Evolutionary conservation across 495 filamentous ascomycete genomes (phyloP), one percentile per base, ranked within the genome.

Genomic region (Barbatosphaeria neglecta): DNA sequence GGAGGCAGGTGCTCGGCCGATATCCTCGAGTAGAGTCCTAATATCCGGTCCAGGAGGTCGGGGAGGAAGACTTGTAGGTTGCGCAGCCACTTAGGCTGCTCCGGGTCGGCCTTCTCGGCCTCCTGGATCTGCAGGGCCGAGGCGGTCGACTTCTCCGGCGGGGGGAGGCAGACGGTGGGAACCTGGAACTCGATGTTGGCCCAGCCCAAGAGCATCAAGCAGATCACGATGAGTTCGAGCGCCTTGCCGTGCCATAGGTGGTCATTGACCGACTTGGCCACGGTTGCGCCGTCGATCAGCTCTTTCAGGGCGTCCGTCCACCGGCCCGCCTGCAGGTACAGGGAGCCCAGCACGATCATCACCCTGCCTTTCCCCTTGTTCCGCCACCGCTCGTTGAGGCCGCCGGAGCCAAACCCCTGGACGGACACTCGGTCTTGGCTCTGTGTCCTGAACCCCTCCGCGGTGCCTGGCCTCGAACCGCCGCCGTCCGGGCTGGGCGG

Each of bases 211-310:
- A 97, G 79, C 23, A 97, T 53, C 49, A 96, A 73, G 58, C 81
- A 83, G 40, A 95, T 75, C 13, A 89, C 65, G 51, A 92, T 84
- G 9, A 86, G 81, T 56, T 97, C 92, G 24, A 97, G 73, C 3
- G 86, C 89, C 65, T 97, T 99, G 11, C 84, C 92, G 70, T 97
- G 87, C 92, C 92, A 99, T 7, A 95, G 60, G 68, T 95, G 86
- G 62, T 97, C 92, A 59, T 85, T 90, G 52, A 82, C 79, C 27
- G 78, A 80, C 59, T 84, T 85, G 15, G 88, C 85, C 50, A 81
- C 76, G 10, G 78, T 76, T 7, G 83, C 87, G 41, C 82, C 83
- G 44, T 96, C 90, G 20, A 80, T 68, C 24, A 96, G 74, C 60
- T 95, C 87, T 58, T 81, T 87, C 23, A 97, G 55, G 16, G 93